Base-by-base conservation (phyloP, 768 basidiomycete species). In the Panaeolus papilionaceus region DNA sequence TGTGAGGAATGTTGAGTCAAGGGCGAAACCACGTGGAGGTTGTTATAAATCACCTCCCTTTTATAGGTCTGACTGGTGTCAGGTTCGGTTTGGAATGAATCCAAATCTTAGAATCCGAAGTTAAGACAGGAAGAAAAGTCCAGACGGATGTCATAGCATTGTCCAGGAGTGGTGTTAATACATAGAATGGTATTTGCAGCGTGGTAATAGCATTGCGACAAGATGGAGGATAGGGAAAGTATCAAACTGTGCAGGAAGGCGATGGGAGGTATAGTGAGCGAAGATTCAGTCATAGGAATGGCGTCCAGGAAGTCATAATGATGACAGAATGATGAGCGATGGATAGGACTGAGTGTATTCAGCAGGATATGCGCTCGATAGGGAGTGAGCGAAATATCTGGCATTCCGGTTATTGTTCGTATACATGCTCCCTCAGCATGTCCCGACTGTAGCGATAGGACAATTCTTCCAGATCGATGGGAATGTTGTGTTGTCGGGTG, bases 401-500 rank as follows among this genome's bases (percentile, higher is more conserved):
- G 7, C 18, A 51, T 12, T 23, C 2, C 9, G 33, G 28, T 58
- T 12, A 58, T 33, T 33, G 12, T 7, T 58, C 33, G 11, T 33
- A 16, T 4, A 11, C 28, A n/a, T 58, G 33, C 28, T 58, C 33
- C 28, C 11, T 58, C 3, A 58, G 26, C 54, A 58, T 58, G 28
- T 58, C 9, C 5, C 54, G 54, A 16, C 26, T 58, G 54, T 58
- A 58, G 6, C 54, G 54, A 33, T 33, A 58, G 14, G 54, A 58
- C 26, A 58, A 16, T 16, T 58, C 54, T 28, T 58, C 54, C 54
- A 58, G n/a, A 10, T 58, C 54, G 20, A 58, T 33, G 28, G 54
- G 28, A 28, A 58, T 58, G 28, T 58, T 58, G 54, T 58, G 54
- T 16, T 58, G 54, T 58, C 54, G 54, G 54, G 54, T 58, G 14